Conservation (phyloP, 139 green algal genomes). For the Chlorella sp. region DNA sequence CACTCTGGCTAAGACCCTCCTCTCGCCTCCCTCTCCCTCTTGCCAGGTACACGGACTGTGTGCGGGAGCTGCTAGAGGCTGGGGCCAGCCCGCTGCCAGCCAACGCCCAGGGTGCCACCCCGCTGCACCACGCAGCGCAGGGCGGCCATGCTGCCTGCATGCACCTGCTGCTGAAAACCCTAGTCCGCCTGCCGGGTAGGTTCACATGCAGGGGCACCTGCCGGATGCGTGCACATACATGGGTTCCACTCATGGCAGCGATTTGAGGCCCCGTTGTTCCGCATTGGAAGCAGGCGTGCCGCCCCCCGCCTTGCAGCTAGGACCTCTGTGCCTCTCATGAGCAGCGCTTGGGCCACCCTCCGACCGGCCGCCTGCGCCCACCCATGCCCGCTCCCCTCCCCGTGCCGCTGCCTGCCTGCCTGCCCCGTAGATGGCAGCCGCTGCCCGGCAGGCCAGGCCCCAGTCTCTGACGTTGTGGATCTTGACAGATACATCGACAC, state of each 20-base stretch:
- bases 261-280: too few relatives aligned
- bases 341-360: too few relatives aligned
- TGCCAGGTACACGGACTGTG: neutral
- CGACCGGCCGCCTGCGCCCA: too few relatives aligned
- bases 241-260: too few relatives aligned
- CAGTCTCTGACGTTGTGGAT: conserved; percentile 11
- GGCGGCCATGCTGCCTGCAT: conserved; percentile 19
- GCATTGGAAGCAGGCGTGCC: too few relatives aligned
- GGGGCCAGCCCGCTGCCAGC: conserved; percentile 17
- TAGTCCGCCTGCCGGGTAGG: conserved; percentile 15
- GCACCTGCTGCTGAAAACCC: neutral
- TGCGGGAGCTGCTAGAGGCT: conserved; percentile 14
- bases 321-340: too few relatives aligned
- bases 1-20: neutral
- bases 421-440: conserved; percentile 8
- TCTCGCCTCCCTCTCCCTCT: neutral
- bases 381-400: neutral
- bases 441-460: conserved; percentile 6
- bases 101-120: neutral
- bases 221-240: neutral
- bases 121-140: neutral
- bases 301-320: too few relatives aligned
- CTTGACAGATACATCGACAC: conserved; percentile 21
- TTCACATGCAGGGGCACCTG: too few relatives aligned
- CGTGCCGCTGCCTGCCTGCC: neutral